These are phyloP conservation scores for Cardamine occulta DNA, from an alignment of 345 rosid species.

Conservation along the genomic window DNA sequence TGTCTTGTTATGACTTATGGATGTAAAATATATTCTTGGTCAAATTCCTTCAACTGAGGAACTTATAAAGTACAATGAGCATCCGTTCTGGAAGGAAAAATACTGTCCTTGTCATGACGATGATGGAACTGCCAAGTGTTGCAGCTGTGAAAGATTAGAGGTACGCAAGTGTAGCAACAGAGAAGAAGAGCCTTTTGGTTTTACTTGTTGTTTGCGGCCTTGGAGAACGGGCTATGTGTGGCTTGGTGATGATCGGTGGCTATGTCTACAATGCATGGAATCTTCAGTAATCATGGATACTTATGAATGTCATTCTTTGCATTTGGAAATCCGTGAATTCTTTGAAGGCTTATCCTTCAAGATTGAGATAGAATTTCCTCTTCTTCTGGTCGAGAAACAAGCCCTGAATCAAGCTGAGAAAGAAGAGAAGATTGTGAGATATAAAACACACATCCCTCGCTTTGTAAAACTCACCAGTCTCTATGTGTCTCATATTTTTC, in stretches of 20 bases:
- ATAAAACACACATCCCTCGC: background rate
- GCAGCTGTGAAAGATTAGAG: slow-evolving; percentile 43
- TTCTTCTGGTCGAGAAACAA: slow-evolving; percentile 81
- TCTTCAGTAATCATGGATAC: slow-evolving; percentile 69
- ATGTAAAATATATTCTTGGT: slow-evolving; percentile 17
- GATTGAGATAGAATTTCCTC: slow-evolving; percentile 71
- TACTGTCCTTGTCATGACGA: slow-evolving; percentile 27
- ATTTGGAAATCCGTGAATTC: slow-evolving; percentile 75
- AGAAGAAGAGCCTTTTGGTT: background rate
- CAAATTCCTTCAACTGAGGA: slow-evolving; percentile 56
- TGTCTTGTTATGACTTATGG: background rate
- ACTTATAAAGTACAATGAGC: slow-evolving; percentile 53
- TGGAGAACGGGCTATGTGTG: slow-evolving; percentile 49
- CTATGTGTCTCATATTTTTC: background rate
- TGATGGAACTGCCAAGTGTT: slow-evolving; percentile 39
- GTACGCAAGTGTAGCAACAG: background rate
- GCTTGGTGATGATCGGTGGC: slow-evolving; percentile 70
- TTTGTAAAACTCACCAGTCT: background rate
- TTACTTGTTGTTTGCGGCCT: slow-evolving; percentile 48
- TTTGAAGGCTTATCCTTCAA: slow-evolving; percentile 70
- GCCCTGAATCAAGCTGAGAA: slow-evolving; percentile 80
- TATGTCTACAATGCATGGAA: slow-evolving; percentile 77
- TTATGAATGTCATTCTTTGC: slow-evolving; percentile 65
- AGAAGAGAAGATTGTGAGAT: slow-evolving; percentile 70
- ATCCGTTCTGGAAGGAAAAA: slow-evolving; percentile 47